A percentile compares a stretch with the other conserved stretches of the same genome.
Conservation (phyloP, 441 rosid genomes). For the Populus hybrid region DNA sequence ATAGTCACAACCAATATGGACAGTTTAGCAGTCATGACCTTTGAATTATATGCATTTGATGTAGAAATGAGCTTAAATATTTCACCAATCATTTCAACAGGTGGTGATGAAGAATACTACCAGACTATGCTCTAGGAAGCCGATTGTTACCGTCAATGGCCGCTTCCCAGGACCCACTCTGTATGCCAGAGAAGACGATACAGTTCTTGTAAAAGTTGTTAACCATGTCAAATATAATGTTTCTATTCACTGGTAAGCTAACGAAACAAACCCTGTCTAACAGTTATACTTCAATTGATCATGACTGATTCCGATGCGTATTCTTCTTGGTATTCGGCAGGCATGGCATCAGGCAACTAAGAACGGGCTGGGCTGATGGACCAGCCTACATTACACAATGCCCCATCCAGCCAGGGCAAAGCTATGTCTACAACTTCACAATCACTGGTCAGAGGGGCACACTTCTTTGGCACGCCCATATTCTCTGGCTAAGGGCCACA, state of each 20-base stretch:
- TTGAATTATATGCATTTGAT: not conserved
- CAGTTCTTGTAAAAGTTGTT: constrained; percentile 64
- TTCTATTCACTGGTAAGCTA: constrained; percentile 73
- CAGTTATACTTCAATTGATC: not conserved
- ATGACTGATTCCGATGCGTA: not conserved
- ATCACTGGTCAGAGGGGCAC: constrained; percentile 87
- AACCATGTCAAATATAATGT: constrained; percentile 80
- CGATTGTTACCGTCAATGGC: constrained; percentile 75
- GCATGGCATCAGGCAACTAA: constrained; percentile 75
- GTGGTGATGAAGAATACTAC: constrained; percentile 67
- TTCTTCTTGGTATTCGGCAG: constrained; percentile 27
- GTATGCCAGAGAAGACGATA: constrained; percentile 86
- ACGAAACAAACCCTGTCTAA: not conserved
- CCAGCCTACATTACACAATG: constrained; percentile 90
- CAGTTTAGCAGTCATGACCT: not conserved
- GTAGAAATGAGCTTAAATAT: not conserved
- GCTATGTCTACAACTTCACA: constrained; percentile 75
- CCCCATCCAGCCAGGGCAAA: constrained; percentile 78
- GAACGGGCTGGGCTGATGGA: constrained; percentile 97
- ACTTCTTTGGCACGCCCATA: constrained; percentile 90
- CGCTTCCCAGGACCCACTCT: constrained; percentile 85
- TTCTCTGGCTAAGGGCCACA: constrained; percentile 83
- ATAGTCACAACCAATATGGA: not conserved
- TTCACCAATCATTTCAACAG: constrained; percentile 23
- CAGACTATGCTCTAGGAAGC: constrained; percentile 68